These are phyloP conservation scores for Triangularia verruculosa DNA, from an alignment of 2,329 filamentous ascomycete species.

Conservation along the genomic window DNA sequence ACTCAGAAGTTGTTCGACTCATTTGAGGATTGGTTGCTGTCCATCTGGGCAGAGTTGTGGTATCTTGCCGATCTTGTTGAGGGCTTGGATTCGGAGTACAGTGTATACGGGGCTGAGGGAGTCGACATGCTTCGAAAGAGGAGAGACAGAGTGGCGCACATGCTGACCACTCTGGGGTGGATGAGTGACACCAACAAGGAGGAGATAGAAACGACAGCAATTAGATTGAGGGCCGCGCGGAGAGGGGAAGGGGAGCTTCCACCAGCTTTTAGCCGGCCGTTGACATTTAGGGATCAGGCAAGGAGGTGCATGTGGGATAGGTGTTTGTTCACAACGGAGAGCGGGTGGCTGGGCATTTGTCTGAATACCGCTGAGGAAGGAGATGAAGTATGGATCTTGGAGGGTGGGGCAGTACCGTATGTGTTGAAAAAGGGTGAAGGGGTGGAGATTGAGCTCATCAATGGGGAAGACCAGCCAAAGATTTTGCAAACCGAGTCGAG, in stretches of 20 bases:
- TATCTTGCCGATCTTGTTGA: not conserved
- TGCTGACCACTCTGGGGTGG: not conserved
- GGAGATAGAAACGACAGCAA: not conserved
- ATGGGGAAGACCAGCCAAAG: not conserved
- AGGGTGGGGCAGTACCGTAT: conserved; percentile 16
- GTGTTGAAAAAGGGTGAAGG: not conserved
- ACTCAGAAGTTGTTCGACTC: not conserved
- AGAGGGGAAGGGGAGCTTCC: conserved; percentile 6
- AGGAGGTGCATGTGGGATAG: conserved; percentile 8
- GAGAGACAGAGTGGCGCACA: not conserved
- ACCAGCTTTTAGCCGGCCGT: not conserved
- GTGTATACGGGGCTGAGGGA: no score
- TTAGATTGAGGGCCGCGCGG: not conserved
- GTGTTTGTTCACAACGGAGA: conserved; percentile 9
- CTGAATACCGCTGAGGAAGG: conserved; percentile 2
- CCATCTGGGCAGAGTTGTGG: conserved; percentile 6
- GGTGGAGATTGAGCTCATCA: not conserved
- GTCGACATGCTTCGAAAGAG: not conserved
- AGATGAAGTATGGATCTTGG: conserved; percentile 18
- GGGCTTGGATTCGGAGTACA: not conserved
- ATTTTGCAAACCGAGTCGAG: not conserved
- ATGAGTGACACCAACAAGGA: not conserved
- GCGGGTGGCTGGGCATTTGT: conserved; percentile 12
- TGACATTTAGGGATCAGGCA: conserved; percentile 14
- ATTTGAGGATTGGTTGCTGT: conserved; percentile 10